A percentile compares a stretch with the other conserved stretches of the same genome.
These are phyloP conservation scores for Monosporozyma yasuniensis DNA, from an alignment of 805 yeast species.

Conservation along the genomic window DNA sequence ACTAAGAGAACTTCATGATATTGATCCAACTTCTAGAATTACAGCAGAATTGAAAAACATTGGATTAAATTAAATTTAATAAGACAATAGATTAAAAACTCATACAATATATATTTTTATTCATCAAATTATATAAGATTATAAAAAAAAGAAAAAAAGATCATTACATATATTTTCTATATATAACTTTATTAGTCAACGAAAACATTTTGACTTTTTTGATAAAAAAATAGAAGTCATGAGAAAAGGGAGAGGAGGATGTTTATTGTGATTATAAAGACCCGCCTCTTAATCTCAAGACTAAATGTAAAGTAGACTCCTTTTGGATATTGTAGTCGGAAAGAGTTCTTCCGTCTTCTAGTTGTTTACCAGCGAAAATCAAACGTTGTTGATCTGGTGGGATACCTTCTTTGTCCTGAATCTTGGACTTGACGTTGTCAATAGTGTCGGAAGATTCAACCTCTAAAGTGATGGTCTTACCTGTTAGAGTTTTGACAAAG, in stretches of 20 bases:
- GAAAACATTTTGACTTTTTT: not conserved
- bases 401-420: conserved; percentile 61
- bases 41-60: conserved; percentile 26
- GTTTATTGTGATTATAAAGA: conserved; percentile 40
- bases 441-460: conserved; percentile 92
- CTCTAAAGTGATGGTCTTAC: conserved; percentile 69
- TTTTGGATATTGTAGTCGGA: conserved; percentile 64
- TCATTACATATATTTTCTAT: not conserved
- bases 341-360: conserved; percentile 60
- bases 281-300: conserved; percentile 60
- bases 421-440: conserved; percentile 78
- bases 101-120: conserved; percentile 1
- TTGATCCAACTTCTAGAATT: conserved; percentile 44
- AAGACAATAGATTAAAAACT: not conserved
- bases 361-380: conserved; percentile 55
- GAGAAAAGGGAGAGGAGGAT: not conserved
- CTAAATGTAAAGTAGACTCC: conserved; percentile 60
- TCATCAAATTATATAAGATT: not conserved
- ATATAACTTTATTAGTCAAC: not conserved
- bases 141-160: not conserved
- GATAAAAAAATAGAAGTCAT: not conserved
- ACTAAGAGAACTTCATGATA: conserved; percentile 20
- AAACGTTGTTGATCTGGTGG: conserved; percentile 65
- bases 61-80: conserved; percentile 7
- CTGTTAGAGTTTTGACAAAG: conserved; percentile 32